A percentile compares a stretch with the other conserved stretches of the same genome.
These are phyloP conservation scores for Anthracocystis panici-leucophaei DNA, from an alignment of 1,284 basidiomycete genomes.

Conservation along the genomic window DNA sequence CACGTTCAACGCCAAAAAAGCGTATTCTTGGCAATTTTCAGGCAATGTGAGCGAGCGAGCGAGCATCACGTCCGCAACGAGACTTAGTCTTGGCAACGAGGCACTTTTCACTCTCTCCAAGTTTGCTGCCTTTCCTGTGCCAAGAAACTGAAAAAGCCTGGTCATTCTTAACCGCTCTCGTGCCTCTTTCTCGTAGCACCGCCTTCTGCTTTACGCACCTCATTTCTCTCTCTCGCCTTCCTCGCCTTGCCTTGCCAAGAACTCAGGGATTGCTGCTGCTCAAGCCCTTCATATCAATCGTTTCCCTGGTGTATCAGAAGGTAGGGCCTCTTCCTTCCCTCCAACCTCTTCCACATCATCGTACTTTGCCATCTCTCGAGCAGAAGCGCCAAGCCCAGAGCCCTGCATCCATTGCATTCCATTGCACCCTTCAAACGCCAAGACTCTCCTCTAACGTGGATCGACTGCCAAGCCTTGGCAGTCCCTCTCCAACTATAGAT, in stretches of 20 bases:
- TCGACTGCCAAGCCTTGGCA: constrained; percentile 51
- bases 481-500: constrained; percentile 34
- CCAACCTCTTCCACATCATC: constrained; percentile 4
- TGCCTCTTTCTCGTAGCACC: neutral
- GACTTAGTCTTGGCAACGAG: constrained; percentile 11
- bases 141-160: constrained; percentile 21
- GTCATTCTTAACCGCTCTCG: constrained; percentile 9
- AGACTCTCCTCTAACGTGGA: constrained; percentile 28
- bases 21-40: too few species aligned
- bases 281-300: constrained; percentile 7
- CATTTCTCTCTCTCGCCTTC: neutral
- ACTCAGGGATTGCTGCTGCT: constrained; percentile 16
- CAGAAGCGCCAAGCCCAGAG: constrained; percentile 18
- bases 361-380: neutral
- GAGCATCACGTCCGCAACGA: too few species aligned
- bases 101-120: neutral
- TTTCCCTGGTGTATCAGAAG: too few species aligned
- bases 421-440: constrained; percentile 1
- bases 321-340: neutral
- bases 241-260: constrained; percentile 24
- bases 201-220: neutral
- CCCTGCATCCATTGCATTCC: constrained; percentile 7
- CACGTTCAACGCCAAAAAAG: too few species aligned
- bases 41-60: too few species aligned
- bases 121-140: constrained; percentile 10